Base-by-base conservation (phyloP, 208 protist species). In the Naegleria gruberi region DNA sequence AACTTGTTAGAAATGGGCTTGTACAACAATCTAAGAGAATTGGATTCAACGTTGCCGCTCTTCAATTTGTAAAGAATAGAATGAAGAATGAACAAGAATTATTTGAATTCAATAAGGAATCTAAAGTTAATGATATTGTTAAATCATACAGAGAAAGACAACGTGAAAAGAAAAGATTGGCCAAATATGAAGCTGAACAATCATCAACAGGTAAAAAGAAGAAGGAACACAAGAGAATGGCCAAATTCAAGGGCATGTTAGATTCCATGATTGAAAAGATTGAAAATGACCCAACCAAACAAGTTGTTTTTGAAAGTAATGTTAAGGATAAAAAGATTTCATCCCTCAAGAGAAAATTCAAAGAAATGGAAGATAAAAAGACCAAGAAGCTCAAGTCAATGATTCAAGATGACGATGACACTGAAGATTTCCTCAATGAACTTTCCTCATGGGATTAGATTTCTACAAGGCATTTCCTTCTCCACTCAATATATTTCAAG, bases 311-410 rank as follows among this genome's bases (percentile, higher is more conserved):
- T 82, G 73, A 82, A 34, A 41, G 23, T 41, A 82, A 82, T 4
- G 73, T 37, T 12, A 55, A 55, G 19, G 30, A 65, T 3, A 10
- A 65, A 65, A 65, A 65, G n/a, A 34, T 37, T 15, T 12, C 8
- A 41, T 82, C 65, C n/a, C 65, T 42, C 1, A 82, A 82, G 73
- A 82, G 37, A 41, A 88, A 12, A 44, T 12, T 42, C n/a, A 88
- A 41, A 74, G 55, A 74, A 15, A 17, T 41, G 37, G 55, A 88
- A 43, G 84, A 88, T 19, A 43, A 74, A 30, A 74, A 43, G 0
- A n/a, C 34, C 23, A 88, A 88, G n/a, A 88, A 88, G 84, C 84
- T 88, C 3, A 88, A 88, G 34, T 10, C 15, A 86, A 45, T 45
- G 82, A 51, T 51, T 45, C 30, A 45, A 3, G 42, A 51, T 51